Evolutionary conservation across 176 grass and related monocot genomes (phyloP).

Genomic region (Musa troglodytarum): DNA sequence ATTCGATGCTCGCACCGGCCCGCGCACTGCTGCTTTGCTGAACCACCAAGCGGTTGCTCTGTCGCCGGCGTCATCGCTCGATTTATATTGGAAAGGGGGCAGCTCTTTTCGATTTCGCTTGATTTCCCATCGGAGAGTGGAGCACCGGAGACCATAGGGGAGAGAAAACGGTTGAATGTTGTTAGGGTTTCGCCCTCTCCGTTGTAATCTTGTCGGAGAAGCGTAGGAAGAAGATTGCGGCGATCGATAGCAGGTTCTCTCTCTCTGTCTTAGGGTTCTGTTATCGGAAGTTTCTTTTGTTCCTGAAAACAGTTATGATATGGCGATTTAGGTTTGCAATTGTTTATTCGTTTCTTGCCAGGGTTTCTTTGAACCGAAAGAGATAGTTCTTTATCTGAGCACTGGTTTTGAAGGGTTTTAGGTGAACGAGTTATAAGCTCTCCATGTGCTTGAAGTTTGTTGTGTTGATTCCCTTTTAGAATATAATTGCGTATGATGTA

Average conservation of each 20-base stretch:
- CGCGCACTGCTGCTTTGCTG: too few relatives aligned
- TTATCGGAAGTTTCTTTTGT: not conserved
- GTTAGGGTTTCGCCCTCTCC: too few relatives aligned
- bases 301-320: not conserved
- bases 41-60: too few relatives aligned
- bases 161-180: too few relatives aligned
- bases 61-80: too few relatives aligned
- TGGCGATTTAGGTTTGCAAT: not conserved
- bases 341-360: not conserved
- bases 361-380: not conserved
- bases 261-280: not conserved
- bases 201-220: too few relatives aligned
- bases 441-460: not conserved
- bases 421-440: not conserved
- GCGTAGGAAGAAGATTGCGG: too few relatives aligned
- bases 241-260: not conserved
- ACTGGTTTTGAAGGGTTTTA: not conserved
- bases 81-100: too few relatives aligned
- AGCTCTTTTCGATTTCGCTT: too few relatives aligned
- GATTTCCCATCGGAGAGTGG: too few relatives aligned
- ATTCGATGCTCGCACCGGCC: too few relatives aligned
- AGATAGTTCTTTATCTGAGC: not conserved
- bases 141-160: too few relatives aligned
- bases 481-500: not conserved
- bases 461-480: not conserved